Evolutionary conservation across 129 eudicot species (phyloP), one percentile per base, ranked within the genome.

Genomic region (Oenanthe sinensis): DNA sequence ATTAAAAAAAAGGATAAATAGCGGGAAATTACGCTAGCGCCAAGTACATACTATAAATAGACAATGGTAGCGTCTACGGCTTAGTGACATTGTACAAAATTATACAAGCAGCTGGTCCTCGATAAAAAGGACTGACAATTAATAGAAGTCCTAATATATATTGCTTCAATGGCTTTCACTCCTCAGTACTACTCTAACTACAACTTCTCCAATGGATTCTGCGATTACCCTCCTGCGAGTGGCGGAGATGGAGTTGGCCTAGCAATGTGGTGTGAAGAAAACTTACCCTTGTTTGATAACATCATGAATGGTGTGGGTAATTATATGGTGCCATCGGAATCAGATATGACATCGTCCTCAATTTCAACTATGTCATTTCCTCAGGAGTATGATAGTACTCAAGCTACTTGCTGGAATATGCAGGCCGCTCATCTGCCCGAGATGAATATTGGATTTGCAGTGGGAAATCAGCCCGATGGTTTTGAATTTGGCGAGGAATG

Each of bases 241-340:
- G 77, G 6, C 52, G 60, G 49, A 70, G 76, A 69, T 13, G 72
- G 55, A 19, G 55, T 3, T 40, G 63, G 82, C 50, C 46, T 76
- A 73, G 85, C 87, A 81, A 81, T 83, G 84, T 85, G 91, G 88
- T 78, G 67, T 30, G 84, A 79, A 69, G 85, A 85, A 17, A 22
- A 52, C 71, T 48, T 81, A n/a, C 85, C 83, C 0, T 72, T 81
- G 48, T 77, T 80, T 8, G 91, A 87, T 54, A 67, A 77, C 71
- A 82, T 82, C 28, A 84, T 75, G 60, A 36, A 70, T 70, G 83
- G 22, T 9, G 75, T 36, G 3, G 69, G 20, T 24, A 49, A 24
- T 28, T 62, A 39, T 36, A 36, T 74, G 81, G 80, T 82, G 76
- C 81, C 78, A 39, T 73, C 82, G 24, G 85, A 81, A 71, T 76